Conservation (phyloP, 2,329 filamentous ascomycete species). For the Fusarium albosuccineum region DNA sequence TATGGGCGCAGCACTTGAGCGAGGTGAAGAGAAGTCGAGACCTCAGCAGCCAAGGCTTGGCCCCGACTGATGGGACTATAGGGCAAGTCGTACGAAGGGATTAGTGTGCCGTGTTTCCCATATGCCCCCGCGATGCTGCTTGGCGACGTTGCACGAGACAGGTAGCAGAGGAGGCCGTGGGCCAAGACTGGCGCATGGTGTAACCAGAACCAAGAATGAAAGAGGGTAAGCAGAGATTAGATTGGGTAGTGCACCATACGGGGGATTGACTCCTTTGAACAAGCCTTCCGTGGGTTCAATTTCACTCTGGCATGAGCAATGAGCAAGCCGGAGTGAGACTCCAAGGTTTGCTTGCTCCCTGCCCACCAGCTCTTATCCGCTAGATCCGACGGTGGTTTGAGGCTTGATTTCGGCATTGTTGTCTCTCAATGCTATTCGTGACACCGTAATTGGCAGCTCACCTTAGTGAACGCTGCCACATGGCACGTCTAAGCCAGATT, state of each 20-base stretch:
- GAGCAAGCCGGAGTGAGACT: background rate
- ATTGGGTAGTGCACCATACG: background rate
- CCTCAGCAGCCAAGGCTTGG: constrained; percentile 47
- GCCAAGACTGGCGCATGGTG: constrained; percentile 23
- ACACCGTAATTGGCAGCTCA: constrained; percentile 1
- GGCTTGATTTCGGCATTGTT: background rate
- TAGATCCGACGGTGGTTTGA: background rate
- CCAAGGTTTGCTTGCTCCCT: background rate
- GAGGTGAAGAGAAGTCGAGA: constrained; percentile 41
- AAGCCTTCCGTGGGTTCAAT: background rate
- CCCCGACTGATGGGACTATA: constrained; percentile 36
- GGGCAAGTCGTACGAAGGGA: constrained; percentile 30
- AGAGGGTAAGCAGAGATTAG: background rate
- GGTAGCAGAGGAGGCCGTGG: constrained; percentile 11
- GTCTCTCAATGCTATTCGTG: constrained; percentile 18
- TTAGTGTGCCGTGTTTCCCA: constrained; percentile 42
- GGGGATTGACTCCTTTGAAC: constrained; percentile 13
- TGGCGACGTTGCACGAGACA: constrained; percentile 37
- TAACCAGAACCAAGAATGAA: constrained; percentile 18
- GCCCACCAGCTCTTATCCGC: background rate
- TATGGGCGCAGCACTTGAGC: constrained; percentile 23
- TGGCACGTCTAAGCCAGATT: constrained; percentile 9
- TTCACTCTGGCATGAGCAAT: background rate
- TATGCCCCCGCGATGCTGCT: constrained; percentile 37
- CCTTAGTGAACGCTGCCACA: constrained; percentile 6